phyloP scores from a whole-genome alignment of 495 filamentous ascomycete species.

The Penicillium pancosmium region DNA sequence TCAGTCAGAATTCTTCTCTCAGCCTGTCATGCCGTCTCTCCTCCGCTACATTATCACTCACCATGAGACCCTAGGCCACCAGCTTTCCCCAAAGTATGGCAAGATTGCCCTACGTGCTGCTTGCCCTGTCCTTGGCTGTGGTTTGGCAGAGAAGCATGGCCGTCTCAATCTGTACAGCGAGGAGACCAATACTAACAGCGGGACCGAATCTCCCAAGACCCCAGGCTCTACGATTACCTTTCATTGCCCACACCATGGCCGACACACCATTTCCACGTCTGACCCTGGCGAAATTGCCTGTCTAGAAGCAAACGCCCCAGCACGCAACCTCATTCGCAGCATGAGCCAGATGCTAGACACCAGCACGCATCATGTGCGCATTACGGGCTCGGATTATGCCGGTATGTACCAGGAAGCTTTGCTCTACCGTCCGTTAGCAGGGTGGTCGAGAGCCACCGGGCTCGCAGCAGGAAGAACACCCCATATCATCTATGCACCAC shows the following conservation, averaged over 20 bases:
- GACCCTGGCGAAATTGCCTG: conserved; percentile 10
- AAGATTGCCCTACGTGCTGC: conserved; percentile 25
- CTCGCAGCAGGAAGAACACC: neutral
- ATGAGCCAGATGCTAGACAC: conserved; percentile 10
- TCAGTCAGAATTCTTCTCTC: neutral
- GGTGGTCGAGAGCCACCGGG: conserved; percentile 5
- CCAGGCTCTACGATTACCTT: neutral
- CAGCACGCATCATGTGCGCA: conserved; percentile 16
- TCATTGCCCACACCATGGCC: neutral
- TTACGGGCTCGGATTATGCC: conserved; percentile 34
- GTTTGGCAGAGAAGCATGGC: conserved; percentile 31
- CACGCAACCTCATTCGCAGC: conserved; percentile 24
- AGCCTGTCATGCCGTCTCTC: neutral
- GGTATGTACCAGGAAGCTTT: conserved; percentile 33
- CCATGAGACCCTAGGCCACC: conserved; percentile 15
- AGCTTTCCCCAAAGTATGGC: conserved; percentile 31
- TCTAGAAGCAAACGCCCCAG: conserved; percentile 32
- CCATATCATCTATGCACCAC: conserved; percentile 27
- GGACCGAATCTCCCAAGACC: neutral
- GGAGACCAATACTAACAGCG: neutral
- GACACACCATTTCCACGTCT: neutral
- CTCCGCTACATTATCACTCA: neutral
- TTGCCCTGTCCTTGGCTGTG: conserved; percentile 25
- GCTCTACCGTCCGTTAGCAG: conserved; percentile 22
- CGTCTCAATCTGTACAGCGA: neutral